Evolutionary conservation across 306 rosid species (phyloP).

Genomic region (Hippophae gyantsensis): DNA sequence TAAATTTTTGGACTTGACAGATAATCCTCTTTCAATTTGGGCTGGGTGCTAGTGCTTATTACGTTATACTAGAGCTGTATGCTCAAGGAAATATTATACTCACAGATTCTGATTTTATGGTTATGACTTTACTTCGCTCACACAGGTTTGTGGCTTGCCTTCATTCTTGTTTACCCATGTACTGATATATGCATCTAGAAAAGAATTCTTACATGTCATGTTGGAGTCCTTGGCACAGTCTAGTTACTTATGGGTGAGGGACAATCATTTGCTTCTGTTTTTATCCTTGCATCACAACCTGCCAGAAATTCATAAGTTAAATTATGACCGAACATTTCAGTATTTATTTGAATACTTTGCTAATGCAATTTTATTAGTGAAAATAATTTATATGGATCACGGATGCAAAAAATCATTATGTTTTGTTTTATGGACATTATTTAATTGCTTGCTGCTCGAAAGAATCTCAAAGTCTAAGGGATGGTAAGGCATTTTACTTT

Average conservation of each 20-base stretch:
- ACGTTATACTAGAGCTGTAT: constrained; percentile 83
- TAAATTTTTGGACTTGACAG: constrained; percentile 27
- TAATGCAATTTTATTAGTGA: too few relatives aligned
- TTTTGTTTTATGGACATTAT: too few relatives aligned
- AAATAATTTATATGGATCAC: too few relatives aligned
- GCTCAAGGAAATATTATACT: constrained; percentile 95
- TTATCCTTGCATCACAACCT: too few relatives aligned
- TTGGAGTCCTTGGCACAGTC: not conserved
- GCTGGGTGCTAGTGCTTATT: constrained; percentile 75
- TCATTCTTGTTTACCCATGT: not conserved
- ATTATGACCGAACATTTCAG: too few relatives aligned
- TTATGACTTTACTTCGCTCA: constrained; percentile 92
- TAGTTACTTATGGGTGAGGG: not conserved
- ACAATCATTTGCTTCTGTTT: not conserved
- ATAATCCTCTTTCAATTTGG: constrained; percentile 94
- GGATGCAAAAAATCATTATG: too few relatives aligned
- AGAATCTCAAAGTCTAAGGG: too few relatives aligned
- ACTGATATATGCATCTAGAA: not conserved
- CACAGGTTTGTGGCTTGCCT: constrained; percentile 50
- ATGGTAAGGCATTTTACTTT: too few relatives aligned
- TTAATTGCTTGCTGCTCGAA: too few relatives aligned
- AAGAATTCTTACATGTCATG: not conserved
- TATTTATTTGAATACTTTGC: too few relatives aligned
- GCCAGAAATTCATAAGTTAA: too few relatives aligned
- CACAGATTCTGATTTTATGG: constrained; percentile 67